These are phyloP conservation scores for Penicillium ucsense DNA, from an alignment of 495 filamentous ascomycete species.

Conservation along the genomic window DNA sequence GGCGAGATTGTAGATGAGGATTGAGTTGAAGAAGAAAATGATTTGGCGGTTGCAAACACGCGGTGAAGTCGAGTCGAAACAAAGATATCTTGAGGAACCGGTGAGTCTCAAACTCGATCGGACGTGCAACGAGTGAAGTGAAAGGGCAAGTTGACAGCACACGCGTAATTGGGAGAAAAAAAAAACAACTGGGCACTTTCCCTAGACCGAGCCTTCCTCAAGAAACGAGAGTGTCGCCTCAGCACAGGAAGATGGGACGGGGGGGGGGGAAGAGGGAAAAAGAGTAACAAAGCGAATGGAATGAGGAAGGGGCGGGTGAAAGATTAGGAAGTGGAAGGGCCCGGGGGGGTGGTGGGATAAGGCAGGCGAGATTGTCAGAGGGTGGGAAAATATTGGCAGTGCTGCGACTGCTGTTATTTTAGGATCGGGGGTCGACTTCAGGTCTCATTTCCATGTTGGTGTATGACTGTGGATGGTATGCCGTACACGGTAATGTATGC, in stretches of 20 bases:
- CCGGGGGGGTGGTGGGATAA: too few species aligned
- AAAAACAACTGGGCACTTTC: constrained; percentile 3
- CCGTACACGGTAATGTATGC: too few species aligned
- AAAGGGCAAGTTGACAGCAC: background rate
- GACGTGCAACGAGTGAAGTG: constrained; percentile 6
- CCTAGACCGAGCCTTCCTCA: constrained; percentile 12
- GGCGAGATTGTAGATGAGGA: constrained; percentile 4
- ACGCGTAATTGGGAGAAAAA: constrained; percentile 17
- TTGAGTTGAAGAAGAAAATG: constrained; percentile 6
- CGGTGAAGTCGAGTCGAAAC: constrained; percentile 1
- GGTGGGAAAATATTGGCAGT: constrained; percentile 18
- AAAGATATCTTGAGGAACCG: background rate
- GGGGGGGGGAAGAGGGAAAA: constrained; percentile 2
- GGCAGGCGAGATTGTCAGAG: constrained; percentile 5
- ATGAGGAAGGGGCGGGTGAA: constrained; percentile 9
- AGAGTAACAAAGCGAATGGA: constrained; percentile 22
- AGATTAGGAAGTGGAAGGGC: background rate
- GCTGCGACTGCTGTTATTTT: constrained; percentile 39
- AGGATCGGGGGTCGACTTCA: constrained; percentile 19
- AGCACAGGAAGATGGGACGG: constrained; percentile 19
- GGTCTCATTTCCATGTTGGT: background rate
- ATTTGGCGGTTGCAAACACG: background rate
- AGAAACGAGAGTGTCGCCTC: constrained; percentile 23
- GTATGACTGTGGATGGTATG: too few species aligned
- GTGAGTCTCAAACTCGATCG: constrained; percentile 16